These are phyloP conservation scores for Sarocladium kiliense DNA, from an alignment of 2,329 filamentous ascomycete species.

Conservation along the genomic window DNA sequence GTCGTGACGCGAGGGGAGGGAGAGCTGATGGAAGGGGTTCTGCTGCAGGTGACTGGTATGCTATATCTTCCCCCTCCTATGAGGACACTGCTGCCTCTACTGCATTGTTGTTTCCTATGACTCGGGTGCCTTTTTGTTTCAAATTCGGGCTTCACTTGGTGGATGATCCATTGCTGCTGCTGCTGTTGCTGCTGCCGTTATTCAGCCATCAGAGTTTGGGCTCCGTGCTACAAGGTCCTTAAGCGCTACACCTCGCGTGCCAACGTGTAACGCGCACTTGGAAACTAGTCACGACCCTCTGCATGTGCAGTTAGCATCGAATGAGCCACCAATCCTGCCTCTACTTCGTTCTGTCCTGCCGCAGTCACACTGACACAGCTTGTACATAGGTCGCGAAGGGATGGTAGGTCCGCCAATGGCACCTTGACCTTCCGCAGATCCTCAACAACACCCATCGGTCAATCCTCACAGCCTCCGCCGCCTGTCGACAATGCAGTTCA, in stretches of 20 bases:
- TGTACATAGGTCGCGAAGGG: slow-evolving; percentile 52
- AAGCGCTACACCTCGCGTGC: neutral
- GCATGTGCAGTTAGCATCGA: neutral
- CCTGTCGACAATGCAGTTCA: slow-evolving; percentile 34
- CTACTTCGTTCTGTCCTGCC: slow-evolving; percentile 4
- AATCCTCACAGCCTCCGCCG: slow-evolving; percentile 31
- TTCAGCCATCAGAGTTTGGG: neutral
- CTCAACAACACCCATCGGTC: slow-evolving; percentile 50
- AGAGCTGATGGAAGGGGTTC: slow-evolving; percentile 51
- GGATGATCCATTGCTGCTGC: slow-evolving; percentile 5
- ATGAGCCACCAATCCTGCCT: neutral
- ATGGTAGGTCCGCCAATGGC: slow-evolving; percentile 54
- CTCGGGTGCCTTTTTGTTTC: too few relatives aligned
- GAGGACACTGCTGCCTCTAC: neutral
- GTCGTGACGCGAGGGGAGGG: slow-evolving; percentile 53
- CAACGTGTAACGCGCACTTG: neutral
- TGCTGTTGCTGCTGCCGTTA: neutral
- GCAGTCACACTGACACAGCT: slow-evolving; percentile 10
- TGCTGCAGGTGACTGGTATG: slow-evolving; percentile 69
- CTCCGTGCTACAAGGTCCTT: neutral
- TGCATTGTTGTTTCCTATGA: too few relatives aligned
- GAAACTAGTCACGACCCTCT: neutral
- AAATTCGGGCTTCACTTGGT: neutral
- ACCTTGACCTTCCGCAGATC: slow-evolving; percentile 61
- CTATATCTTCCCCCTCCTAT: slow-evolving; percentile 17